Evolutionary conservation across 202 grass and related monocot species (phyloP), one percentile per base, ranked within the genome.

Genomic region (Musa balbisiana): DNA sequence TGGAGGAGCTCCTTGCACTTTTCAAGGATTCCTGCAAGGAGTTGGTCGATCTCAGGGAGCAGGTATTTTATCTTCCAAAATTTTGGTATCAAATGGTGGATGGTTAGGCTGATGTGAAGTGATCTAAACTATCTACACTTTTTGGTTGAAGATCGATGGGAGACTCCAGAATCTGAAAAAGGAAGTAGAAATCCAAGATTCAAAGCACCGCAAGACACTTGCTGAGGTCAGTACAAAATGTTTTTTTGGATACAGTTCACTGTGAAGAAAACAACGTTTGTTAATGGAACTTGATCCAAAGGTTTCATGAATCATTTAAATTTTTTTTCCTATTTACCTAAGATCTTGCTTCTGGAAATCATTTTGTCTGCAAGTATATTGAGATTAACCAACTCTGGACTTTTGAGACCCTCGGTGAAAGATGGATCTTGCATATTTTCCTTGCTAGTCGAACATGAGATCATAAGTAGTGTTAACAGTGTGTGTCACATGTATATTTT

Each of bases 11-110:
- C 11, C 83, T 92, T 2, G 85, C 81, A 1, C 87, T 99, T 50
- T 99, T 99, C 83, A 95, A 95, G 85, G 90, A 95, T 67, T 99
- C 95, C 2, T 99, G 95, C 87, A 99, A 99, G 89, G 95, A 99
- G 82, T 84, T 99, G 29, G 82, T 99, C 21, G 91, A 94, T 80
- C 91, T 99, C 77, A 87, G 91, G 73, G 77, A 78, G 58, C 91
- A 99, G 95, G 95, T 87, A 26, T 51, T 76, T 74, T 64, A 55
- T 77, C 58, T 11, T 5, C 55, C 33, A 55, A 64, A 54, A 67
- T 66, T 49, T 52, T 24, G 50, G 53, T 79, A 12, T 22, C 22
- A 23, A 23, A 66, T 62, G 68, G 0, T 67, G 29, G 81, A 58
- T 21, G 52, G 72, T 87, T 60, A 82, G 56, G 77, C 60, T 79